Conservation (phyloP, 2,329 filamentous ascomycete genomes). For the Aspergillus neoniger region DNA sequence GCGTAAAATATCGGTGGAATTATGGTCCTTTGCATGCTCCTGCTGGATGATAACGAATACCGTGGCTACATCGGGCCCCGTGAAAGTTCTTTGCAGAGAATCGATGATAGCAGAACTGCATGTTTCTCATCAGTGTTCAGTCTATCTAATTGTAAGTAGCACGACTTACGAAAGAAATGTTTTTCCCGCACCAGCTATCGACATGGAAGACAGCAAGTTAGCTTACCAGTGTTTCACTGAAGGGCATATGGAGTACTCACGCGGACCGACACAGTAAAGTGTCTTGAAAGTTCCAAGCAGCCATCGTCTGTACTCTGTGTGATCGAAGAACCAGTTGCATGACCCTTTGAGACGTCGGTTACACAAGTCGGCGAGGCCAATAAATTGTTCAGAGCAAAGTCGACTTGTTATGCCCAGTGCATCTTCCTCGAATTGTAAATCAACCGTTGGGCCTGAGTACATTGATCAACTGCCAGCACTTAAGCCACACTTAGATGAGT, state of each 20-base stretch:
- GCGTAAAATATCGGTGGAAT: conserved; percentile 24
- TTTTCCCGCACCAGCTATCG: conserved; percentile 32
- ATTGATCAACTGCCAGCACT: background rate
- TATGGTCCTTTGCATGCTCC: conserved; percentile 23
- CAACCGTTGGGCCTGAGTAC: conserved; percentile 15
- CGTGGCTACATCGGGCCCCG: conserved; percentile 31
- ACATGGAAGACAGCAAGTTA: background rate
- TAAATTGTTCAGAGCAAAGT: conserved; percentile 26
- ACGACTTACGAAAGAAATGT: conserved; percentile 35
- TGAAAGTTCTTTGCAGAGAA: conserved; percentile 30
- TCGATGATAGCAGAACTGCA: conserved; percentile 27
- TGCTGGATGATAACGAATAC: conserved; percentile 34
- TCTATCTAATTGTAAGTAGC: background rate
- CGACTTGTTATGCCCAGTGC: conserved; percentile 21
- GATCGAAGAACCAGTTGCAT: conserved; percentile 32
- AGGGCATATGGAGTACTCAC: conserved; percentile 19
- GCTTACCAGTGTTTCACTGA: background rate
- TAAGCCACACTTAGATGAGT: background rate
- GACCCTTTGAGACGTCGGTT: conserved; percentile 29
- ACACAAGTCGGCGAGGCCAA: conserved; percentile 32
- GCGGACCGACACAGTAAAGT: conserved; percentile 30
- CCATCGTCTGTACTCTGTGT: conserved; percentile 29
- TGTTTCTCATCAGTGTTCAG: background rate
- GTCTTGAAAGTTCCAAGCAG: conserved; percentile 28
- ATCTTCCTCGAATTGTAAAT: conserved; percentile 25